phyloP scores from a whole-genome alignment of 148 eudicot species.

The Tetragonia tetragonoides region DNA sequence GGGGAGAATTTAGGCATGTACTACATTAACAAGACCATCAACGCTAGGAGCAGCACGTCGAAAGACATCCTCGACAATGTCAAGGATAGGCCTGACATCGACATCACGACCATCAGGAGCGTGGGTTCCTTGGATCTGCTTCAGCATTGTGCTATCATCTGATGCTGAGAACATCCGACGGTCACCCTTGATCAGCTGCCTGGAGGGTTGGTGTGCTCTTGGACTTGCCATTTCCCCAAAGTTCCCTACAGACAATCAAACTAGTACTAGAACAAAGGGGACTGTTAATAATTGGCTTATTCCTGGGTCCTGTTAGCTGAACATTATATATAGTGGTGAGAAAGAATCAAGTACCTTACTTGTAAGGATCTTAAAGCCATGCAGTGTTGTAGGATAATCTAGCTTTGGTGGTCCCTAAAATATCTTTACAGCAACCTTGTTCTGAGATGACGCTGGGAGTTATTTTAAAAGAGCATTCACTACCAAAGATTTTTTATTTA shows the following conservation, averaged over 20 bases:
- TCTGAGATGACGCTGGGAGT: background rate
- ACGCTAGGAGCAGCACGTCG: too few species aligned
- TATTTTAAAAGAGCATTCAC: too few species aligned
- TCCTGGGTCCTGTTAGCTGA: background rate
- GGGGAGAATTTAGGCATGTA: background rate
- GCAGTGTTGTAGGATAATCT: conserved; percentile 31
- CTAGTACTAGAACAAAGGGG: background rate
- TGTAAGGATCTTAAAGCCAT: conserved; percentile 51
- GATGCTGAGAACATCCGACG: conserved; percentile 68
- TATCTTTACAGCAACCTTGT: conserved; percentile 25
- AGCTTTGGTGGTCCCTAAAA: conserved; percentile 26
- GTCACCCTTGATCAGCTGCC: conserved; percentile 46
- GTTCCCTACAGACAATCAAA: background rate
- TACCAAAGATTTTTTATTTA: too few species aligned
- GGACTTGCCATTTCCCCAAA: conserved; percentile 22
- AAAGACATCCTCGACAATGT: conserved; percentile 56
- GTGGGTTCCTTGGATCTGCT: conserved; percentile 71
- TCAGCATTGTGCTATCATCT: conserved; percentile 69
- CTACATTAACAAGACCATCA: conserved; percentile 40
- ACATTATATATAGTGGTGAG: conserved; percentile 41
- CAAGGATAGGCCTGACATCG: conserved; percentile 60
- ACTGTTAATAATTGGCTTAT: conserved; percentile 11
- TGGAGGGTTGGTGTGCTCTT: conserved; percentile 25
- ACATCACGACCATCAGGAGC: conserved; percentile 70
- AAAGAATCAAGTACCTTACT: conserved; percentile 81